A percentile compares a stretch with the other conserved stretches of the same genome.
These are phyloP conservation scores for Chytridium lagenaria DNA, from an alignment of 371 early-diverging fungal genomes.

Conservation along the genomic window DNA sequence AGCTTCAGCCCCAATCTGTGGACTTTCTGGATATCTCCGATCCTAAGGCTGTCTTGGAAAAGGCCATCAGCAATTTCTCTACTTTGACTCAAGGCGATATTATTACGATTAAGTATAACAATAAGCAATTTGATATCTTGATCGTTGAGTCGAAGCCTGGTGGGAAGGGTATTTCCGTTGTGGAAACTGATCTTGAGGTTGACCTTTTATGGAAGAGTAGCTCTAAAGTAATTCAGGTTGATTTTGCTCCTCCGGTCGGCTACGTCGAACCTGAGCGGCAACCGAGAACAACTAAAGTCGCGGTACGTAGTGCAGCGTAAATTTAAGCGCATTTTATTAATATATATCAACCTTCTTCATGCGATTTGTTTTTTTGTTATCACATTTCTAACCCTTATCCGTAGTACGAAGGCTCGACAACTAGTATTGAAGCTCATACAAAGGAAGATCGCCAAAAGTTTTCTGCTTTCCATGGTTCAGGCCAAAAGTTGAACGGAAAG, in stretches of 20 bases:
- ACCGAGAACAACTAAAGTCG: conserved; percentile 36
- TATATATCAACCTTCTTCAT: no score
- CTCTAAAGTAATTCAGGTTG: conserved; percentile 62
- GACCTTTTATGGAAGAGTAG: background rate
- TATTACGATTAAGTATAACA: conserved; percentile 92
- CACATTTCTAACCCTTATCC: no score
- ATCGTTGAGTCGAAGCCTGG: conserved; percentile 92
- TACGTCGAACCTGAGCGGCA: conserved; percentile 84
- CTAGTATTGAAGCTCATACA: conserved; percentile 53
- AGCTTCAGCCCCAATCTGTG: conserved; percentile 96
- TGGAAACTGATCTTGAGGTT: conserved; percentile 98
- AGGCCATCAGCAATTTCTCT: conserved; percentile 93
- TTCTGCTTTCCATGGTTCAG: conserved; percentile 53
- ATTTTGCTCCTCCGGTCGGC: conserved; percentile 98
- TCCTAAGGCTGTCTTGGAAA: conserved; percentile 98
- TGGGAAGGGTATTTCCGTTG: conserved; percentile 87
- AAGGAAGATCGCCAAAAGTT: conserved; percentile 42
- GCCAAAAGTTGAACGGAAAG: conserved; percentile 51
- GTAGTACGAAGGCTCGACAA: conserved; percentile 28
- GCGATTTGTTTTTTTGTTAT: no score
- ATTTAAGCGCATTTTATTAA: no score
- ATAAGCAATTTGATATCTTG: conserved; percentile 84
- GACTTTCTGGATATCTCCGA: conserved; percentile 98
- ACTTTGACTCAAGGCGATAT: conserved; percentile 95
- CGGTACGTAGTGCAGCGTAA: conserved; percentile 8